Base-by-base conservation (phyloP, 495 filamentous ascomycete genomes). In the Chlorociboria aeruginascens region DNA sequence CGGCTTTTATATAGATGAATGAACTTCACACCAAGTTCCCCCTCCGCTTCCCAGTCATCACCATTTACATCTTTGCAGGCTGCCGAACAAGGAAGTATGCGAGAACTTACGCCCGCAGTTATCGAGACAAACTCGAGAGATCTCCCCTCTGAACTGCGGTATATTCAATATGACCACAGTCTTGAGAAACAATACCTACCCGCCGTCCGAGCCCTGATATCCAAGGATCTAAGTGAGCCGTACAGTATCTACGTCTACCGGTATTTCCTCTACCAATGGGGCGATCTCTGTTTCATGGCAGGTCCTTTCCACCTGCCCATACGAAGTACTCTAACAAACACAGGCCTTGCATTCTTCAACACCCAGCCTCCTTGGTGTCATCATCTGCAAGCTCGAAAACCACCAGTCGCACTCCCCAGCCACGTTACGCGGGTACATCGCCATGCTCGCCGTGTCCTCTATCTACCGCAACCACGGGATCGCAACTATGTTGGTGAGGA, bases 211-310 rank as follows among this genome's bases (percentile, higher is more conserved):
- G 78, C 87, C 46, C 66, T 99, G 59, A 99, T 99, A 61, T 94
- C 89, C 28, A 92, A 90, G 51, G 93, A 97, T 61, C 78, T 99
- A 28, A 96, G 90, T 49, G 93, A 99, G 61, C 93, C 93, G 1
- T 99, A 99, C 66, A 97, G 92, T 67, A 96, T 99, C 61, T 99
- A 97, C 66, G 93, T 99, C 42, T 99, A 97, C 68, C 79, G 93
- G 28, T 99, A 97, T 69, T 99, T 99, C 60, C 71, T 99, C 13
- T 96, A 92, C 62, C 86, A 96, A 79, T 99, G 93, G 93, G 86
- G 85, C 14, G 82, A 97, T 55, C 70, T 99, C 16, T 97, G 93
- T 59, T 97, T 85, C 62, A 86, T 98, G 74, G 85, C 86, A 66
- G n/a, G 32, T 46, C 14, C 16, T 28, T 31, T 36, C 10, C 16